Percentiles rank a stretch among this genome's conserved stretches.
Conservation (phyloP, 352 stramenopile genomes). For the Globisporangium heterothallicum region DNA sequence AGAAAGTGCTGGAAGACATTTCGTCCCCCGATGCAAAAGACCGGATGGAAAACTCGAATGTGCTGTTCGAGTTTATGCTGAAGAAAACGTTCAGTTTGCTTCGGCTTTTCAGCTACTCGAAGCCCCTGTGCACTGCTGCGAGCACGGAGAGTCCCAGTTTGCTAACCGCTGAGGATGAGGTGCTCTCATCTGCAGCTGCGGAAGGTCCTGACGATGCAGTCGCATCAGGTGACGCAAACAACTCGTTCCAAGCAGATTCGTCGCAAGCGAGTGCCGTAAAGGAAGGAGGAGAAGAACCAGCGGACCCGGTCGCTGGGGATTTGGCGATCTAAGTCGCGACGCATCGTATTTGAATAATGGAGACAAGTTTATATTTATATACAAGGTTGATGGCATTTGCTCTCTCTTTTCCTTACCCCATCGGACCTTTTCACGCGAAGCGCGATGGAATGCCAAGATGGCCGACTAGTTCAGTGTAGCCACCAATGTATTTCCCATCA, state of each 20-base stretch:
- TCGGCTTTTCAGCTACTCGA: constrained; percentile 70
- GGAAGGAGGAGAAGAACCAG: neutral
- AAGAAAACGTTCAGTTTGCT: constrained; percentile 67
- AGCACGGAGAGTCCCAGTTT: neutral
- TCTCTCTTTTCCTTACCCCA: neutral
- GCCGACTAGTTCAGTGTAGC: constrained; percentile 67
- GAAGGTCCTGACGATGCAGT: constrained; percentile 1
- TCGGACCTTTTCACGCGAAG: constrained; percentile 33
- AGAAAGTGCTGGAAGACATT: constrained; percentile 51
- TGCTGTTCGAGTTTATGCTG: constrained; percentile 75
- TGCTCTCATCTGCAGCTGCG: neutral
- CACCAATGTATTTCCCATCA: constrained; percentile 70
- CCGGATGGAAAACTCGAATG: constrained; percentile 71
- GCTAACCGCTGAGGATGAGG: neutral
- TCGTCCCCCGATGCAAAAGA: constrained; percentile 64
- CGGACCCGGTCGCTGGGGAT: neutral
- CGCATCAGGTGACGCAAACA: neutral
- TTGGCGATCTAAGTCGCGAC: neutral
- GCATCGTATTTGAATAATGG: neutral
- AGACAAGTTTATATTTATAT: constrained; percentile 2
- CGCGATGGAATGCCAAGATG: constrained; percentile 58
- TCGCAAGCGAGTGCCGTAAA: neutral
- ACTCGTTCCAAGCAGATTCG: neutral
- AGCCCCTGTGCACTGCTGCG: constrained; percentile 21
- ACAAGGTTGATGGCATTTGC: neutral